These are phyloP conservation scores for Eucalyptus cladocalyx DNA, from an alignment of 345 rosid genomes.

Conservation along the genomic window DNA sequence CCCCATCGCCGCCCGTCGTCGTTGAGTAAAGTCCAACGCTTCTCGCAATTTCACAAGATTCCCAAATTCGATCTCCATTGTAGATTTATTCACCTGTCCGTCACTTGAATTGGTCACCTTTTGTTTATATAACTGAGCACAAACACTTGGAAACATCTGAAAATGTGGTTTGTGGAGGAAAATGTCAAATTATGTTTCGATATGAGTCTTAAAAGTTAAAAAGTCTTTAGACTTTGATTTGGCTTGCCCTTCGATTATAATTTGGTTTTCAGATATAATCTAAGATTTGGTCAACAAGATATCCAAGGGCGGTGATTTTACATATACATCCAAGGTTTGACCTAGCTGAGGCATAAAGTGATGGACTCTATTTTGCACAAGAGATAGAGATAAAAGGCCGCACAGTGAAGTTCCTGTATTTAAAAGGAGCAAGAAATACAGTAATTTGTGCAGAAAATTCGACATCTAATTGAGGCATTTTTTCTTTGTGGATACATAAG, in stretches of 20 bases:
- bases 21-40: too few species aligned
- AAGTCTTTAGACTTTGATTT: not conserved
- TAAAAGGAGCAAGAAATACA: not conserved
- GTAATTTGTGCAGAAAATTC: not conserved
- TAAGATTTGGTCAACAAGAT: not conserved
- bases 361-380: not conserved
- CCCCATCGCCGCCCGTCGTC: accelerated
- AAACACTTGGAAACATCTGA: not conserved
- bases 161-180: not conserved
- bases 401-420: not conserved
- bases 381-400: not conserved
- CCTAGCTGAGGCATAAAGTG: not conserved
- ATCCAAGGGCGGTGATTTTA: not conserved
- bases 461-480: not conserved
- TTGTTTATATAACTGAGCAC: not conserved
- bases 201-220: not conserved
- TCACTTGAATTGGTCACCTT: too few species aligned
- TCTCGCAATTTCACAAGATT: too few species aligned
- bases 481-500: not conserved
- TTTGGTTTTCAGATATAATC: not conserved
- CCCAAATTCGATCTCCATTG: too few species aligned
- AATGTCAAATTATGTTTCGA: not conserved
- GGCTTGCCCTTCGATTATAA: not conserved
- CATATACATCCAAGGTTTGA: not conserved
- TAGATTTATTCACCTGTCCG: too few species aligned